Evolutionary conservation across 805 yeast genomes (phyloP).

Genomic region (Sugiyamaella chiloensis): DNA sequence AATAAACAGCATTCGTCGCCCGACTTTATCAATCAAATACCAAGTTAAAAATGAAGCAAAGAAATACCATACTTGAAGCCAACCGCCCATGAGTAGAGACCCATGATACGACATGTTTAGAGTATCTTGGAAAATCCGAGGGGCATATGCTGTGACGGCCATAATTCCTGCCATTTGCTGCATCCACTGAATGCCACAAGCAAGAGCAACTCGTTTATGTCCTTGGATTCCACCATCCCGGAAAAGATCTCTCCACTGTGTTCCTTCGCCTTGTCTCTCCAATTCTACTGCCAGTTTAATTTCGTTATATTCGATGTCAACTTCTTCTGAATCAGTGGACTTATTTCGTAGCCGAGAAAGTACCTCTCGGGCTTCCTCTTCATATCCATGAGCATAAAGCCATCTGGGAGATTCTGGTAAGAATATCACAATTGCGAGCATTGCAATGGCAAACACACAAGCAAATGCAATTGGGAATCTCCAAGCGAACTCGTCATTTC

Average conservation of each 20-base stretch:
- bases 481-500: constrained; percentile 43
- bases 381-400: constrained; percentile 12
- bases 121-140: constrained; percentile 13
- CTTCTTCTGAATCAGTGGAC: neutral
- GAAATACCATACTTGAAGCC: constrained; percentile 7
- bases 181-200: constrained; percentile 2
- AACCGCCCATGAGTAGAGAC: constrained; percentile 7
- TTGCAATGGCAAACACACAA: constrained; percentile 43
- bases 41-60: constrained; percentile 7
- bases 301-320: constrained; percentile 5
- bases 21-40: constrained; percentile 8
- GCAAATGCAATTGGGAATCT: constrained; percentile 70
- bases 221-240: neutral
- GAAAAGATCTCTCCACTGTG: constrained; percentile 14
- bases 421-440: constrained; percentile 7
- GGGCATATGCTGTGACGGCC: constrained; percentile 8
- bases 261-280: constrained; percentile 6
- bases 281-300: constrained; percentile 4
- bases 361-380: constrained; percentile 9
- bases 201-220: neutral
- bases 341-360: constrained; percentile 4
- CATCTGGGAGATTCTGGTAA: constrained; percentile 17
- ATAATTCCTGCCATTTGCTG: constrained; percentile 10
- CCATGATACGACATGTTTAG: constrained; percentile 12
- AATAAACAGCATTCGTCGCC: constrained; percentile 4